phyloP scores from a whole-genome alignment of 176 grass and related monocot genomes.

The Rhipidocladum racemiflorum region DNA sequence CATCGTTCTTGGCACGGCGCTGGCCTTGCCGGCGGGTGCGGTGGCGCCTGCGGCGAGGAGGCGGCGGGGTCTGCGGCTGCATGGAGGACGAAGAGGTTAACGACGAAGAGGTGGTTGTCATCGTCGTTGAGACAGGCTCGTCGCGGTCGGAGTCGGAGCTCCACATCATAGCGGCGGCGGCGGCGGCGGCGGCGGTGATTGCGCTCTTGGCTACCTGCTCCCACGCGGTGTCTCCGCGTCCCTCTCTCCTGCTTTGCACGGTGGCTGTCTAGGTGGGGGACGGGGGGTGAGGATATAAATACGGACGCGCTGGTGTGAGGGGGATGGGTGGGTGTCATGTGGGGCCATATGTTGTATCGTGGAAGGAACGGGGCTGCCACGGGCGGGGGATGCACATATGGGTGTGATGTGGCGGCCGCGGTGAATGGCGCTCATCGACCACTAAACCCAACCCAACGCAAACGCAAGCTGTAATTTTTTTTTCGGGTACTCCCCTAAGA shows the following conservation, averaged over 20 bases:
- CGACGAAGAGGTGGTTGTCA: neutral
- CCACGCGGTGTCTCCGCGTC: constrained; percentile 4
- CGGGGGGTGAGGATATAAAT: constrained; percentile 8
- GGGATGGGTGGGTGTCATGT: neutral
- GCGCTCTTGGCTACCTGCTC: neutral
- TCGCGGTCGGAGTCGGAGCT: constrained; percentile 42
- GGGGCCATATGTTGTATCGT: neutral
- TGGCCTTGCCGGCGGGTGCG: constrained; percentile 1
- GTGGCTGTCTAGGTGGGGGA: neutral
- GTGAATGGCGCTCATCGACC: no score
- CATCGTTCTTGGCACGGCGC: neutral
- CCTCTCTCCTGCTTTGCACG: neutral
- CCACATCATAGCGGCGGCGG: constrained; percentile 13
- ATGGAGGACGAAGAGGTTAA: neutral
- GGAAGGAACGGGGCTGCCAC: neutral
- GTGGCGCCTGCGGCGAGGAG: neutral
- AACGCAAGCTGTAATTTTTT: no score
- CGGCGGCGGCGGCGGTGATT: no score
- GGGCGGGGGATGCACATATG: neutral
- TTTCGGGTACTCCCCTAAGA: no score
- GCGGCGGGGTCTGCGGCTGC: neutral
- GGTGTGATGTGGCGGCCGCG: no score
- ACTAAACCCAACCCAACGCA: no score
- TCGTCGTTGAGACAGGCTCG: neutral
- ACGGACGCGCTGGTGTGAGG: neutral